Conservation (phyloP, 495 filamentous ascomycete species). For the Penicillium robsamsonii region DNA sequence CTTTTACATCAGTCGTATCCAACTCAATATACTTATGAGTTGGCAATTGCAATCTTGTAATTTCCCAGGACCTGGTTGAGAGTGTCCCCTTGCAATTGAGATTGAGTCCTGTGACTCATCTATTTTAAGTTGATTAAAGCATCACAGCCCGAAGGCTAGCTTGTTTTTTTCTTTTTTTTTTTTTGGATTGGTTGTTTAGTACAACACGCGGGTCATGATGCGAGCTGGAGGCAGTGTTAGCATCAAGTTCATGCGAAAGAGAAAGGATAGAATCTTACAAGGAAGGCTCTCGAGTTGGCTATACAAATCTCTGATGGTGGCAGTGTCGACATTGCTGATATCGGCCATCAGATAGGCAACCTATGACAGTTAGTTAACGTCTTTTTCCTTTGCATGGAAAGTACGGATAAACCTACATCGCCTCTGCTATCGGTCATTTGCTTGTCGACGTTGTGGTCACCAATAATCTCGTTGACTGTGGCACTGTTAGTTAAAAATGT, state of each 20-base stretch:
- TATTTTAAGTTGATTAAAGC: conserved; percentile 30
- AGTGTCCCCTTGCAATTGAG: conserved; percentile 11
- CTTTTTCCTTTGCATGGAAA: background rate
- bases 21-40: conserved; percentile 4
- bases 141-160: conserved; percentile 4
- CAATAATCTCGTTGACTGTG: conserved; percentile 86
- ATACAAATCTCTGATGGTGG: conserved; percentile 81
- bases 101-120: conserved; percentile 2
- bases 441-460: conserved; percentile 96
- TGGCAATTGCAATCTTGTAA: background rate
- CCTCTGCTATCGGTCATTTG: conserved; percentile 95
- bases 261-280: conserved; percentile 56
- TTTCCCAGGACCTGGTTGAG: conserved; percentile 24
- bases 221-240: conserved; percentile 52
- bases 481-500: conserved; percentile 6
- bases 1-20: conserved; percentile 1
- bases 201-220: conserved; percentile 84
- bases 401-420: conserved; percentile 55
- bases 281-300: conserved; percentile 75
- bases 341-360: conserved; percentile 98
- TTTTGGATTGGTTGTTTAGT: conserved; percentile 49
- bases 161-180: conserved; percentile 8
- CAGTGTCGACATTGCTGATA: conserved; percentile 76
- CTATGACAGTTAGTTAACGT: conserved; percentile 36
- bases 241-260: background rate